Evolutionary conservation across 805 yeast genomes (phyloP), one percentile per base, ranked within the genome.

Genomic region (Lipomyces japonicus): DNA sequence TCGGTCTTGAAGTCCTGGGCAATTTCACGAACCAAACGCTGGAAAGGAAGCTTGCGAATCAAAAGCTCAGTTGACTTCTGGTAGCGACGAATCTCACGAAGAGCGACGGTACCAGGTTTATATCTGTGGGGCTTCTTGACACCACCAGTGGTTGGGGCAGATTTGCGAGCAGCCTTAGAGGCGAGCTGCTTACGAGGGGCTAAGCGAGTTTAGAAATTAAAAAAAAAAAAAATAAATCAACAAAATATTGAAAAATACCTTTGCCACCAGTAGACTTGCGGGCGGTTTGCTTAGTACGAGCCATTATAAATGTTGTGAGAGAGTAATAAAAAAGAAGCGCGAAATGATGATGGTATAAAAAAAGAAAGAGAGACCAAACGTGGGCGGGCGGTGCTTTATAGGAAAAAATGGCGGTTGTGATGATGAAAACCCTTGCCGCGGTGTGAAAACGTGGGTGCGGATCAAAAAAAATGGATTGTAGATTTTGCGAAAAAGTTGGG

Each of bases 31-130:
- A 86, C 93, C 68, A 85, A 79, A 76, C 95, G 83, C 76, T 86
- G 93, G 85, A 85, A 85, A 45, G 95, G 95, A 63, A 85, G 80
- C 77, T 85, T 86, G 79, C 93, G 84, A 74, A 85, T 84, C 71
- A 85, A 77, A 47, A 86, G 77, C 73, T 86, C 93, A 64, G 93
- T 85, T 47, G 90, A 81, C 76, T 86, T 86, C 76, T 85, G 95
- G 80, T 85, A 85, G 76, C 90, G 82, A 80, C 93, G 83, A 70
- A 85, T 85, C 76, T 85, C 93, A 80, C 91, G 83, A 70, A 85
- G 83, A 66, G 95, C 95, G 69, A 84, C 91, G 68, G 91, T 84
- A 82, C 95, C 95, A 69, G 95, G 95, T 86, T 85, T 86, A 77
- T 85, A 86, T 81, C 95, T 82, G 80, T 85, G 93, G 58, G 91